These are phyloP conservation scores for Aspergillus wentii DNA, from an alignment of 495 filamentous ascomycete species.

Conservation along the genomic window DNA sequence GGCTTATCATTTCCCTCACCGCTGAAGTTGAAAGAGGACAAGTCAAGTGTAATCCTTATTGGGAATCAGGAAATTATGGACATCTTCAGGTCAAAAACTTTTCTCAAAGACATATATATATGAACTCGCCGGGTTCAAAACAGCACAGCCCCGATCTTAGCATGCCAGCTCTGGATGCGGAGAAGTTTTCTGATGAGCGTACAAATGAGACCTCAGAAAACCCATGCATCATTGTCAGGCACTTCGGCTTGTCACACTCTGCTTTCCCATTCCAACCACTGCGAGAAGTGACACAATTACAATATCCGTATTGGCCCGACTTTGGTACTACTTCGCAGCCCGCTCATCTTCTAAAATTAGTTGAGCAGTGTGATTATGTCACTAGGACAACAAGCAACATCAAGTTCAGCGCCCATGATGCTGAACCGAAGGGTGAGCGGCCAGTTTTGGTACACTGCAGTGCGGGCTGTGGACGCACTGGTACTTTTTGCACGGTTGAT, in stretches of 20 bases:
- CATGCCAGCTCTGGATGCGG: constrained; percentile 10
- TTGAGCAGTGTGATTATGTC: constrained; percentile 74
- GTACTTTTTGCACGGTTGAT: constrained; percentile 94
- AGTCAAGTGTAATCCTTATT: constrained; percentile 91
- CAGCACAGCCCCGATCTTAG: constrained; percentile 5
- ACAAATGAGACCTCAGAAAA: constrained; percentile 38
- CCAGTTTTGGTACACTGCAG: constrained; percentile 93
- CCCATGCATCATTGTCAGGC: constrained; percentile 78
- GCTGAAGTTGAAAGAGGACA: constrained; percentile 95
- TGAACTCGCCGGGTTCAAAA: constrained; percentile 45
- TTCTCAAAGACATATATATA: constrained; percentile 72
- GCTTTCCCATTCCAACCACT: constrained; percentile 77
- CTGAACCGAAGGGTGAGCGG: constrained; percentile 51
- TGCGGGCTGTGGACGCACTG: constrained; percentile 91
- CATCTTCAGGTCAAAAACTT: constrained; percentile 69
- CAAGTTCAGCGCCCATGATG: constrained; percentile 36
- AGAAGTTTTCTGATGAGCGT: constrained; percentile 8
- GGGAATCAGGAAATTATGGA: constrained; percentile 77
- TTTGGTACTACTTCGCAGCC: constrained; percentile 92
- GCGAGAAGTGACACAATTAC: constrained; percentile 90
- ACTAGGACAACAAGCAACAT: constrained; percentile 28
- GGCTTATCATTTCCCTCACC: constrained; percentile 92
- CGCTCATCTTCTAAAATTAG: constrained; percentile 74
- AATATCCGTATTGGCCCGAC: constrained; percentile 93
- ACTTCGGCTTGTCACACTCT: constrained; percentile 77